phyloP scores from a whole-genome alignment of 176 grass and related monocot genomes.

The Chloris gayana region DNA sequence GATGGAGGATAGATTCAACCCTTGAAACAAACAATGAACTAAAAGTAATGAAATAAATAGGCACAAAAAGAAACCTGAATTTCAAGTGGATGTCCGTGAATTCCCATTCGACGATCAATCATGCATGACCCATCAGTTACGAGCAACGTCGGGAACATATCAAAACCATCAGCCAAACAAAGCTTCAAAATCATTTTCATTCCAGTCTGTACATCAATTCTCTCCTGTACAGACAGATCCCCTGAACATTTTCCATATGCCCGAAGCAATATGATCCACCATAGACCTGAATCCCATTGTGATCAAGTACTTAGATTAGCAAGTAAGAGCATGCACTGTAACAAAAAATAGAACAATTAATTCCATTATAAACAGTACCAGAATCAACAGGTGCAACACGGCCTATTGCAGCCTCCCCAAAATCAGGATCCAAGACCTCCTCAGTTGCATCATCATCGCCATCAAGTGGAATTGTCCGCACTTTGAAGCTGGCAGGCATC shows the following conservation, averaged over 20 bases:
- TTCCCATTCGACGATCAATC: slow-evolving; percentile 93
- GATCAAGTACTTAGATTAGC: neutral
- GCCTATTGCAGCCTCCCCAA: slow-evolving; percentile 90
- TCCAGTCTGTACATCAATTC: slow-evolving; percentile 94
- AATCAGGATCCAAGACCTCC: slow-evolving; percentile 94
- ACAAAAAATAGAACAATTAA: slow-evolving; percentile 9
- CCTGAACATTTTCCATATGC: slow-evolving; percentile 92
- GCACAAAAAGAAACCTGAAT: slow-evolving; percentile 62
- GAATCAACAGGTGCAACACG: slow-evolving; percentile 96
- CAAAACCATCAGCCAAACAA: slow-evolving; percentile 91
- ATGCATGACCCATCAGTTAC: slow-evolving; percentile 96
- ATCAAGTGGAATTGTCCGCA: slow-evolving; percentile 76
- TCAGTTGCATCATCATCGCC: slow-evolving; percentile 75
- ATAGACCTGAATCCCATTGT: slow-evolving; percentile 56
- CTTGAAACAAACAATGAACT: neutral
- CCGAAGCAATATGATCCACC: slow-evolving; percentile 94
- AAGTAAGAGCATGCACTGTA: neutral
- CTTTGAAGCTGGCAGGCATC: slow-evolving; percentile 96
- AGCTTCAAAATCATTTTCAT: slow-evolving; percentile 95
- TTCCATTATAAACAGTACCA: slow-evolving; percentile 42
- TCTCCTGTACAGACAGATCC: slow-evolving; percentile 84
- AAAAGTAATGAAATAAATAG: slow-evolving; percentile 26
- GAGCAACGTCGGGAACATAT: slow-evolving; percentile 90
- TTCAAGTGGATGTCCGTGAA: slow-evolving; percentile 88
- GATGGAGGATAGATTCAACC: neutral